Percentiles rank a stretch among this genome's conserved stretches.
These are phyloP conservation scores for Fraxinus angustifolia DNA, from an alignment of 305 asterid species.

Conservation along the genomic window DNA sequence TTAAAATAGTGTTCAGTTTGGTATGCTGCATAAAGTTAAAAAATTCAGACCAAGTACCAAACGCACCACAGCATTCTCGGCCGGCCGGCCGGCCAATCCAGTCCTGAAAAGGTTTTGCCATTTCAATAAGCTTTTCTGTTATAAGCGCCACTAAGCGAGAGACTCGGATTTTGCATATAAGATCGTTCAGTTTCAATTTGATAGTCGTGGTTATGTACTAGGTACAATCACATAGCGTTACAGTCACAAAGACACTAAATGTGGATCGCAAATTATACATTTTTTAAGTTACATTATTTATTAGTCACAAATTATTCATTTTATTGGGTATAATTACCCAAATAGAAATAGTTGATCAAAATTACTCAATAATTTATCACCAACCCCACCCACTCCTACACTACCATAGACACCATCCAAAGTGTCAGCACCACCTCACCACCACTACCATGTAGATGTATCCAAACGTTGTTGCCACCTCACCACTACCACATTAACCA, in stretches of 20 bases:
- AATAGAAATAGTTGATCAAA: background rate
- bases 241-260: background rate
- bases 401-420: background rate
- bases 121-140: background rate
- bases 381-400: background rate
- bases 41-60: background rate
- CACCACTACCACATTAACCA: background rate
- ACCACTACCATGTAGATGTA: background rate
- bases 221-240: too few species aligned
- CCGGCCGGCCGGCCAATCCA: too few species aligned
- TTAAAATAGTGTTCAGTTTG: background rate
- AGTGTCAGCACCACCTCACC: background rate
- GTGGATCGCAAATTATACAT: too few species aligned
- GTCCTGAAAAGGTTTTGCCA: conserved; percentile 24
- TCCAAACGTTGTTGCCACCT: background rate
- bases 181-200: background rate
- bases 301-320: too few species aligned
- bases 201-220: background rate
- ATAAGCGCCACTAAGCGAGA: background rate
- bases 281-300: too few species aligned
- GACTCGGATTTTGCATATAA: background rate
- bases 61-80: background rate
- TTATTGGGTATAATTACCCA: background rate
- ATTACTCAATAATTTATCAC: background rate
- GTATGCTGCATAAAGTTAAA: background rate